Evolutionary conservation across 208 protist species (phyloP), one percentile per base, ranked within the genome.

Genomic region (Novymonas esmeraldas): DNA sequence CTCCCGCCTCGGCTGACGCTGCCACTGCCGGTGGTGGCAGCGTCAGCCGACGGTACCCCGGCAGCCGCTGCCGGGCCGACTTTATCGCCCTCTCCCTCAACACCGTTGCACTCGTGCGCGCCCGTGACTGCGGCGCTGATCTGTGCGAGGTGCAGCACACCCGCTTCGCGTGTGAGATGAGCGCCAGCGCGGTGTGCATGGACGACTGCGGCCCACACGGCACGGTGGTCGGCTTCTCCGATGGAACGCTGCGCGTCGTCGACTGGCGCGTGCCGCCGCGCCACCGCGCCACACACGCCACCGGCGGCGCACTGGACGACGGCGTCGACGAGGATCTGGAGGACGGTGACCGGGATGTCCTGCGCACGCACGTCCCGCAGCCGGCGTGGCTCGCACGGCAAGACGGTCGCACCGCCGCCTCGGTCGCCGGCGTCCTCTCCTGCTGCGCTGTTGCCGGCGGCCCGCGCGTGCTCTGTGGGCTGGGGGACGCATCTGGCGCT

Each of bases 381-480:
- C 81, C 80, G 10, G 54, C 49, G 33, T 84, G 78, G 78, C n/a
- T 71, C 64, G n/a, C n/a, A n/a, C 28, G 28, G 67, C 51, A 31
- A 55, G 52, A 28, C 44, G 64, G 24, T 36, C 65, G 33, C 46
- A 20, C 55, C 42, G 29, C 50, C 49, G 50, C 42, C 22, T 63
- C 71, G 18, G 55, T 49, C 0, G 78, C 78, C 0, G 81, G 83
- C 4, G 65, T 94, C n/a, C 62, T 92, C 57, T 90, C 84, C 2
- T 94, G 85, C 64, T 85, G 82, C 50, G 38, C 82, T 1, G 24
- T 92, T 33, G 49, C 66, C 13, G 79, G 84, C 44, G 78, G 50
- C 52, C 87, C 81, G 39, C 89, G 89, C 41, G 84, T 92, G 2
- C 79, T 90, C 5, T 85, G 78, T 38, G 84, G 85, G 6, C 70